Conservation (phyloP, 106 monocot genomes). For the Dendrobium catenatum region DNA sequence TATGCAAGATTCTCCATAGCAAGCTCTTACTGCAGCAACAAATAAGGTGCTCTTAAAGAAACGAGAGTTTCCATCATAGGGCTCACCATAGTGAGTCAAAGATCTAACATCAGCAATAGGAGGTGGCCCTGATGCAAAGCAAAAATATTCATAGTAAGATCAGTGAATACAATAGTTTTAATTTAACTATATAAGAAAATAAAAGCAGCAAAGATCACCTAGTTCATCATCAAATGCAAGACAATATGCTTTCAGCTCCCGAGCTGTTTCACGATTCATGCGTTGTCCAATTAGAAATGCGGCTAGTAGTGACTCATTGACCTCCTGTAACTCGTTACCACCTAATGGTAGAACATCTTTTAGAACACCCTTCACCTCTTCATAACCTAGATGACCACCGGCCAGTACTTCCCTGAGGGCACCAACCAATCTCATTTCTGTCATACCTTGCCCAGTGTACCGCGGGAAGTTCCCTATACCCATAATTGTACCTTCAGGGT, state of each 20-base stretch:
- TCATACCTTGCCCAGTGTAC: constrained; percentile 47
- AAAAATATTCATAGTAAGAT: background rate
- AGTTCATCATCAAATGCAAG: constrained; percentile 91
- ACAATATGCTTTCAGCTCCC: constrained; percentile 90
- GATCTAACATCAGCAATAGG: constrained; percentile 90
- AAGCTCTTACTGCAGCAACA: constrained; percentile 97
- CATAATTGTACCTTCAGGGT: constrained; percentile 95
- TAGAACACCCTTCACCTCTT: constrained; percentile 82
- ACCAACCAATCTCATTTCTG: constrained; percentile 92
- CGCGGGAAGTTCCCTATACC: constrained; percentile 41
- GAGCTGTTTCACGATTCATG: constrained; percentile 92
- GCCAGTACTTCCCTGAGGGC: constrained; percentile 91
- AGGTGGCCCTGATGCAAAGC: constrained; percentile 33
- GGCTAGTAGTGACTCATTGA: constrained; percentile 63
- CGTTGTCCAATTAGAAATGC: constrained; percentile 96
- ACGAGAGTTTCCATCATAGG: constrained; percentile 98
- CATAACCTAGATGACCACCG: constrained; percentile 93
- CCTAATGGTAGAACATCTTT: constrained; percentile 68
- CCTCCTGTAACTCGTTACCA: constrained; percentile 25
- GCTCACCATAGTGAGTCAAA: constrained; percentile 97
- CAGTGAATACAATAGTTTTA: background rate
- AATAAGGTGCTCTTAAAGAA: constrained; percentile 92
- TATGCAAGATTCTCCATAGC: constrained; percentile 85
- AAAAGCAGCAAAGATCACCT: constrained; percentile 32
- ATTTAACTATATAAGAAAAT: constrained; percentile 2